phyloP scores from a whole-genome alignment of 2,329 filamentous ascomycete genomes.

The Aspergillus sojae region DNA sequence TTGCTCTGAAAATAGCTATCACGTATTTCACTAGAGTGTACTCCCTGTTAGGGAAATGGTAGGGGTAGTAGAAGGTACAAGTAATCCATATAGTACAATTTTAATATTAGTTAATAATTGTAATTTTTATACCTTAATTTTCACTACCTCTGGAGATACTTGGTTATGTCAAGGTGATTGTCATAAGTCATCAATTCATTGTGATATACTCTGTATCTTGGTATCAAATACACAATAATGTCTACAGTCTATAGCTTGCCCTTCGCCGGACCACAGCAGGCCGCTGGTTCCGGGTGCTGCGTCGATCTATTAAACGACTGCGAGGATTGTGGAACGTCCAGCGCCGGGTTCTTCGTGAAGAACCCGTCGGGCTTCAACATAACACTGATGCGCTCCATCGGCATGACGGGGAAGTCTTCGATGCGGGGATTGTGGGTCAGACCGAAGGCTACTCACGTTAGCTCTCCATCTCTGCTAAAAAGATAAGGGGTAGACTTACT shows the following conservation, averaged over 20 bases:
- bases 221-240: not conserved
- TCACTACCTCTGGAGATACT: no score
- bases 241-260: not conserved
- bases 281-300: slow-evolving; percentile 29
- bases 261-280: slow-evolving; percentile 25
- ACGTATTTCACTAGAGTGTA: no score
- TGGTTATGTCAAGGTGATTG: not conserved
- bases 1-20: no score
- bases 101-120: no score
- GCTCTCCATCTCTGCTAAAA: not conserved
- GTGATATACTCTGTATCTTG: not conserved
- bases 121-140: no score
- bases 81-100: no score
- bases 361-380: slow-evolving; percentile 55
- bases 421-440: slow-evolving; percentile 67
- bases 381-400: slow-evolving; percentile 57
- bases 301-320: slow-evolving; percentile 48
- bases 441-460: slow-evolving; percentile 45
- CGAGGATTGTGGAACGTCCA: slow-evolving; percentile 49
- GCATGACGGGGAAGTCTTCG: slow-evolving; percentile 72
- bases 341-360: slow-evolving; percentile 54
- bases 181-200: not conserved
- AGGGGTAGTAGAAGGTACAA: no score
- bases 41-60: no score
- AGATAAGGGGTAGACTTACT: slow-evolving; percentile 29